Percentiles rank a stretch among this genome's conserved stretches.
These are phyloP conservation scores for Aureobasidium subglaciale DNA, from an alignment of 2,329 filamentous ascomycete genomes.

Conservation along the genomic window DNA sequence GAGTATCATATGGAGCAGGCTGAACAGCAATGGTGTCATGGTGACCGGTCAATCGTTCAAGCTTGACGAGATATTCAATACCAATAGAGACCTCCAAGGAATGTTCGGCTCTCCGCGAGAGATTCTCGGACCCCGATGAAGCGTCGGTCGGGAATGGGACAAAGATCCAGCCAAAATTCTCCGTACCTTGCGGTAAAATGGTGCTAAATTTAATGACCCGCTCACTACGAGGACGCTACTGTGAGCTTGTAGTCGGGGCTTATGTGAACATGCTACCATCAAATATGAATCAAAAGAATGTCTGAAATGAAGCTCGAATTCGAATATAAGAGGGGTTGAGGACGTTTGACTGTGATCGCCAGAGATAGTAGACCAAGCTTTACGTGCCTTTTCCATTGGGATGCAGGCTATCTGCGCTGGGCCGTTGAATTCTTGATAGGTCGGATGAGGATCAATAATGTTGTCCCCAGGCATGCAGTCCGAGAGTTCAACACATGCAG, in stretches of 20 bases:
- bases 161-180: slow-evolving; percentile 13
- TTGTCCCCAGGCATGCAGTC: slow-evolving; percentile 13
- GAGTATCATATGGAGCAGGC: background rate
- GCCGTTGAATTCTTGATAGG: background rate
- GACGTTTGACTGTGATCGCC: background rate
- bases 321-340: background rate
- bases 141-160: slow-evolving; percentile 7
- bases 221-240: slow-evolving; percentile 11
- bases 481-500: slow-evolving; percentile 12
- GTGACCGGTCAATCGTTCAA: background rate
- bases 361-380: background rate
- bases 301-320: slow-evolving; percentile 8
- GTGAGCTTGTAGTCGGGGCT: slow-evolving; percentile 14
- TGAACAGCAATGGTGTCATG: background rate
- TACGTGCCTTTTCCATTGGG: slow-evolving; percentile 4
- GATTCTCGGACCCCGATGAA: slow-evolving; percentile 9
- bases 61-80: background rate
- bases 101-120: slow-evolving; percentile 13
- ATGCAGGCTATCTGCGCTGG: background rate
- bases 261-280: slow-evolving; percentile 14
- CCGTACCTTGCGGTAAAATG: slow-evolving; percentile 9
- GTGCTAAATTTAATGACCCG: slow-evolving; percentile 14
- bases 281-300: slow-evolving; percentile 18
- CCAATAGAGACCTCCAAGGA: background rate
- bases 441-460: slow-evolving; percentile 3